Percentiles rank a stretch among this genome's conserved stretches.
Conservation (phyloP, 2,329 filamentous ascomycete species). For the Penicillium sp. region DNA sequence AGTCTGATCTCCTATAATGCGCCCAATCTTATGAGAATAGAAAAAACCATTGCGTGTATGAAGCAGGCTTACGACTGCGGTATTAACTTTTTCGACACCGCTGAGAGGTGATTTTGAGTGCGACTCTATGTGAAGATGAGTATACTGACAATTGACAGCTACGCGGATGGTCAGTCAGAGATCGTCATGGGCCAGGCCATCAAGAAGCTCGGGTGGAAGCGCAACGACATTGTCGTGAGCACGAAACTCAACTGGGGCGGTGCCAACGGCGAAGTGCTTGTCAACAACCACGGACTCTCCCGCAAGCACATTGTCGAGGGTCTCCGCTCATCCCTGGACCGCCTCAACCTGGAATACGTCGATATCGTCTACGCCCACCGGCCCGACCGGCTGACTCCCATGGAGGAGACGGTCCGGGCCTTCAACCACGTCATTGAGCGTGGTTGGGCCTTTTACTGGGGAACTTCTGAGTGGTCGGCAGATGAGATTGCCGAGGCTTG, state of each 20-base stretch:
- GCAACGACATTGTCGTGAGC: slow-evolving; percentile 52
- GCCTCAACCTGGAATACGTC: slow-evolving; percentile 67
- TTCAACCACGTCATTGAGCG: slow-evolving; percentile 71
- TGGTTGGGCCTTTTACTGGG: slow-evolving; percentile 72
- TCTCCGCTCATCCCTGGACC: slow-evolving; percentile 59
- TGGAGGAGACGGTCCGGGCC: slow-evolving; percentile 70
- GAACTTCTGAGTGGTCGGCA: slow-evolving; percentile 68
- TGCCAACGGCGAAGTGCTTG: slow-evolving; percentile 51
- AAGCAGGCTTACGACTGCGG: slow-evolving; percentile 59
- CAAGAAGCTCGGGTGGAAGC: slow-evolving; percentile 59
- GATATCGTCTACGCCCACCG: slow-evolving; percentile 73
- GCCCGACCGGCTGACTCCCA: slow-evolving; percentile 66
- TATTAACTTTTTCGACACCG: slow-evolving; percentile 61
- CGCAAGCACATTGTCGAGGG: slow-evolving; percentile 72
- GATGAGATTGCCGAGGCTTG: slow-evolving; percentile 67
- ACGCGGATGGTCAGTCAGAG: neutral
- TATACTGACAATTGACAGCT: slow-evolving; percentile 3
- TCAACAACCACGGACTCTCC: slow-evolving; percentile 68
- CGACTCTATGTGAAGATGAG: neutral
- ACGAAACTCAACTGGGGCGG: slow-evolving; percentile 62
- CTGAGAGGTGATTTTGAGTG: slow-evolving; percentile 45
- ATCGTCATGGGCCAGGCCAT: slow-evolving; percentile 49
- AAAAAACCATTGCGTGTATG: slow-evolving; percentile 40
- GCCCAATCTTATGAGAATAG: neutral
- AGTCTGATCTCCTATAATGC: neutral